A percentile compares a stretch with the other conserved stretches of the same genome.
Conservation (phyloP, 441 rosid genomes). For the Adansonia grandidieri region DNA sequence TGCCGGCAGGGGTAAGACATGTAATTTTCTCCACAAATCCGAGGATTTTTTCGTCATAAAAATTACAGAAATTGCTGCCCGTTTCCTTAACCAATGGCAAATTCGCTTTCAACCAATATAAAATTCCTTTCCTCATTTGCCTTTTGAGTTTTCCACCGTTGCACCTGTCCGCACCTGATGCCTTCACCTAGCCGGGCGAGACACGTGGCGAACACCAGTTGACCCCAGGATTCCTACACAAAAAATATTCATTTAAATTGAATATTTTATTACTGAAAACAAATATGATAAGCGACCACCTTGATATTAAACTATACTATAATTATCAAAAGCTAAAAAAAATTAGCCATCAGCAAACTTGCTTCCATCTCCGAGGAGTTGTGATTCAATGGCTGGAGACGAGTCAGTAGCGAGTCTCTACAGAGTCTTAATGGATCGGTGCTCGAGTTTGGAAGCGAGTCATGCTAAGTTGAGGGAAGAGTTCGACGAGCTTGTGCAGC, state of each 20-base stretch:
- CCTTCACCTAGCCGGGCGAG: conserved; percentile 16
- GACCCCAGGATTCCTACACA: not conserved
- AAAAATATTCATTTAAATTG: not conserved
- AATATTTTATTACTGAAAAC: not conserved
- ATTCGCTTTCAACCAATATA: not conserved
- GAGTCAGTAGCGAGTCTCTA: conserved; percentile 39
- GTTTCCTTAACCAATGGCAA: conserved; percentile 29
- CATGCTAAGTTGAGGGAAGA: conserved; percentile 57
- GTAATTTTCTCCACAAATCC: not conserved
- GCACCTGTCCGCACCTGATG: conserved; percentile 39
- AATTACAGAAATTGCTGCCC: too few species aligned
- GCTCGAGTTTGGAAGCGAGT: conserved; percentile 57
- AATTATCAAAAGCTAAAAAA: not conserved
- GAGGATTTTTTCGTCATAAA: not conserved
- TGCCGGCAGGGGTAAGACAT: conserved; percentile 27
- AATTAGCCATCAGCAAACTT: not conserved
- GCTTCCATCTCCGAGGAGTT: conserved; percentile 28
- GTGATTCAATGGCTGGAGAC: conserved; percentile 46
- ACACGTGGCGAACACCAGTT: conserved; percentile 39
- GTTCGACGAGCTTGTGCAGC: conserved; percentile 44
- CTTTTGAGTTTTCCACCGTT: not conserved
- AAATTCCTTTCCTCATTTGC: not conserved
- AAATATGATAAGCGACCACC: conserved; percentile 26
- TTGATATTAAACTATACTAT: not conserved
- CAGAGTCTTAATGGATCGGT: conserved; percentile 61